Percentiles rank a stretch among this genome's conserved stretches.
phyloP scores from a whole-genome alignment of 371 early-diverging fungal genomes.

The Mucor lusitanicus region DNA sequence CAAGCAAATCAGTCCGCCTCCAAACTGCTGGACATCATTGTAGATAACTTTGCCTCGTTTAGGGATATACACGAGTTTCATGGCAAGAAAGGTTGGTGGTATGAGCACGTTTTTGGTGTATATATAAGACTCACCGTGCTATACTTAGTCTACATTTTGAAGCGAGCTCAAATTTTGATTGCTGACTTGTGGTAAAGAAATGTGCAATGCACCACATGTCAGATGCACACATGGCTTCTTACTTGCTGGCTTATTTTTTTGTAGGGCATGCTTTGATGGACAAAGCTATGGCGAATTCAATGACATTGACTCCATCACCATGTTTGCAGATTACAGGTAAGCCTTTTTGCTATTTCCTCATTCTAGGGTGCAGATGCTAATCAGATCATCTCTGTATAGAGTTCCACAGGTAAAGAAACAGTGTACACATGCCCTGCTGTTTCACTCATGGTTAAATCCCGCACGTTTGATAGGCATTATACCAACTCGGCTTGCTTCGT shows the following conservation, averaged over 20 bases:
- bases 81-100: slow-evolving; percentile 54
- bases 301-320: slow-evolving; percentile 85
- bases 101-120: neutral
- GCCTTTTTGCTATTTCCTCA: neutral
- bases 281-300: slow-evolving; percentile 61
- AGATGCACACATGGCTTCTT: neutral
- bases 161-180: slow-evolving; percentile 89
- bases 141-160: slow-evolving; percentile 66
- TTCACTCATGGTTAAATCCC: slow-evolving; percentile 7
- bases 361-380: neutral
- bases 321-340: slow-evolving; percentile 92
- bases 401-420: slow-evolving; percentile 49
- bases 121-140: neutral
- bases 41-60: slow-evolving; percentile 71
- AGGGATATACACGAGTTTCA: slow-evolving; percentile 67
- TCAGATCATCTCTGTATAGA: slow-evolving; percentile 14
- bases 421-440: neutral
- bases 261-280: slow-evolving; percentile 88
- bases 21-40: slow-evolving; percentile 60
- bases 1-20: slow-evolving; percentile 58
- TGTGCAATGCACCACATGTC: neutral
- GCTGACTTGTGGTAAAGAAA: slow-evolving; percentile 78
- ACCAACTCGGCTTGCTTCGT: slow-evolving; percentile 68
- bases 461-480: slow-evolving; percentile 57
- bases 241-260: neutral